Evolutionary conservation across 257 asterid genomes (phyloP), one percentile per base, ranked within the genome.

Genomic region (Solanum etuberosum): DNA sequence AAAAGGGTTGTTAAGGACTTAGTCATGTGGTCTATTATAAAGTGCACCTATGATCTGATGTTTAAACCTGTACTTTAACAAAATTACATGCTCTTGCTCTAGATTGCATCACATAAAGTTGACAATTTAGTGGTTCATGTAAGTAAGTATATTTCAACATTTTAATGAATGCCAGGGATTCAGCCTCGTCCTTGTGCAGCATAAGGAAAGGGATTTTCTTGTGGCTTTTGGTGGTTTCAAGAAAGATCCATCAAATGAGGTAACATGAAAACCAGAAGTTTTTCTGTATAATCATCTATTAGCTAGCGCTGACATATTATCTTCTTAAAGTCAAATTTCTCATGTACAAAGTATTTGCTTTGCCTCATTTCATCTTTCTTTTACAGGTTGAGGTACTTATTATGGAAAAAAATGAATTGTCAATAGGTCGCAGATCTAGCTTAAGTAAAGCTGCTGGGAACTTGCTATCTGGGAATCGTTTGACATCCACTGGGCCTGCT

Each of bases 191-290:
- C 97, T 93, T 73, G 97, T 95, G 91, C 99, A 95, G 88, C 98
- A 95, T 73, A 95, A 93, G 87, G 99, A 97, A 90, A 93, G 95
- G 90, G 98, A 96, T 92, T 95, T 94, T 90, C 98, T 97, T 88
- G 98, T 96, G 87, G 98, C 98, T 88, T 97, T 97, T 91, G 99
- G 99, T 87, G 99, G 99, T 73, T 89, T 91, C 90, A 97, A 93
- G 94, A 97, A 97, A 90, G 99, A 97, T 89, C 97, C 96, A 87
- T 93, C 99, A 70, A 92, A 95, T 91, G 98, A 96, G 98, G 99
- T 96, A 85, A 91, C 81, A 37, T 61, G 85, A 68, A 68, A 88
- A 51, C 83, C 70, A 86, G 67, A 54, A 43, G 3, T 61, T 46
- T 61, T 85, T 15, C 71, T 83, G 61, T 27, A 27, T 78, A 27